phyloP scores from a whole-genome alignment of 768 basidiomycete genomes.

The Termitomyces eurrhizus region DNA sequence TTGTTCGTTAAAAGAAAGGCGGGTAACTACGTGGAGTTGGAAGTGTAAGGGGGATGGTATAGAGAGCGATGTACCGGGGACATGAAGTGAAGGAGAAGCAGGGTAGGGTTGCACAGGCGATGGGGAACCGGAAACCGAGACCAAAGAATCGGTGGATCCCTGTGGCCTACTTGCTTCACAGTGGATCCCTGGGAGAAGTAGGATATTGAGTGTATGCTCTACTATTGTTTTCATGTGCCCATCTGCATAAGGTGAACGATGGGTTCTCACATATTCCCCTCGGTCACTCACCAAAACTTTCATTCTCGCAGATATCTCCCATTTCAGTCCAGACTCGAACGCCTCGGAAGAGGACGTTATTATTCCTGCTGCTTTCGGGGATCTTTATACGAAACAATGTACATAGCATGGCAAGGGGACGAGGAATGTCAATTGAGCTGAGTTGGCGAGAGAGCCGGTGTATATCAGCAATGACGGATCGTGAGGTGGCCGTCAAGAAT shows the following conservation, averaged over 20 bases:
- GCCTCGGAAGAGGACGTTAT: constrained; percentile 54
- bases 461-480: constrained; percentile 69
- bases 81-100: constrained; percentile 43
- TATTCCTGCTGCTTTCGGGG: constrained; percentile 20
- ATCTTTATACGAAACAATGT: constrained; percentile 45
- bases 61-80: constrained; percentile 56
- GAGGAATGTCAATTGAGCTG: constrained; percentile 62
- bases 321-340: constrained; percentile 73
- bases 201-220: constrained; percentile 75
- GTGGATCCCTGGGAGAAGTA: constrained; percentile 73
- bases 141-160: constrained; percentile 36
- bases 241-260: constrained; percentile 7
- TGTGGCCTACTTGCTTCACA: constrained; percentile 33
- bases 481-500: constrained; percentile 68
- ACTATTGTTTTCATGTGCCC: constrained; percentile 57
- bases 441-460: constrained; percentile 57
- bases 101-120: constrained; percentile 30
- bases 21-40: constrained; percentile 66
- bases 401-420: constrained; percentile 56
- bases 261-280: neutral
- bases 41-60: constrained; percentile 72
- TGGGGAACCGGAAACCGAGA: constrained; percentile 28
- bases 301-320: constrained; percentile 71
- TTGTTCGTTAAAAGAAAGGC: constrained; percentile 76
- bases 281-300: constrained; percentile 60